phyloP scores from a whole-genome alignment of 164 flowering plant species.

The grape (Vitis vinifera) region DNA sequence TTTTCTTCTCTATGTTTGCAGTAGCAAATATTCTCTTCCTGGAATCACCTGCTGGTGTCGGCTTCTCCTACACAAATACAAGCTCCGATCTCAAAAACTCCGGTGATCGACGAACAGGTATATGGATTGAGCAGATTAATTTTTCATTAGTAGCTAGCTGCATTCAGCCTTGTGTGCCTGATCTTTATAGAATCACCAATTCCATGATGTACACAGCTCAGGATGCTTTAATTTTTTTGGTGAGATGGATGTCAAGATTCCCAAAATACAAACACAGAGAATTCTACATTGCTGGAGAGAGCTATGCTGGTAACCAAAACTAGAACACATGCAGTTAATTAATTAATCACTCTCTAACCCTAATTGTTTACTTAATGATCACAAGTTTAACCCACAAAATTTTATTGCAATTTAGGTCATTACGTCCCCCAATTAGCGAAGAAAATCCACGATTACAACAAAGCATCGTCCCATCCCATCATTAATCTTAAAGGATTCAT shows the following conservation, averaged over 20 bases:
- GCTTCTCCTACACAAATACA: conserved; percentile 83
- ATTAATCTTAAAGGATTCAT: conserved; percentile 84
- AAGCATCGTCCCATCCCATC: conserved; percentile 36
- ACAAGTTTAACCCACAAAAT: neutral
- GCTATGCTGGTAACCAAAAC: conserved; percentile 69
- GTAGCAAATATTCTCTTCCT: conserved; percentile 86
- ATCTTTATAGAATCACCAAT: neutral
- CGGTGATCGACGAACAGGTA: conserved; percentile 81
- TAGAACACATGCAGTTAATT: neutral
- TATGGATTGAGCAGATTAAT: too few species aligned
- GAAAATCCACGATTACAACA: conserved; percentile 60
- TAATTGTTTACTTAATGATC: neutral
- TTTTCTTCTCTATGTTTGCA: conserved; percentile 23
- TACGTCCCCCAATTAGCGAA: conserved; percentile 87
- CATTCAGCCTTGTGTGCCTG: too few species aligned
- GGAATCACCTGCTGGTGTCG: conserved; percentile 95
- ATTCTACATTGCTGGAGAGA: conserved; percentile 87
- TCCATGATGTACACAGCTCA: conserved; percentile 45
- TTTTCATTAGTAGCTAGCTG: neutral
- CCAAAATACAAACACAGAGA: conserved; percentile 79
- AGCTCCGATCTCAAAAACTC: conserved; percentile 61
- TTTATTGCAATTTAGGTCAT: conserved; percentile 49
- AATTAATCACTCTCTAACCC: neutral
- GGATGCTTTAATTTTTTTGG: conserved; percentile 65
- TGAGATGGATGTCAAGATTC: conserved; percentile 75